Evolutionary conservation across 1,284 basidiomycete species (phyloP), one percentile per base, ranked within the genome.

Genomic region (Cryptococcus sp.): DNA sequence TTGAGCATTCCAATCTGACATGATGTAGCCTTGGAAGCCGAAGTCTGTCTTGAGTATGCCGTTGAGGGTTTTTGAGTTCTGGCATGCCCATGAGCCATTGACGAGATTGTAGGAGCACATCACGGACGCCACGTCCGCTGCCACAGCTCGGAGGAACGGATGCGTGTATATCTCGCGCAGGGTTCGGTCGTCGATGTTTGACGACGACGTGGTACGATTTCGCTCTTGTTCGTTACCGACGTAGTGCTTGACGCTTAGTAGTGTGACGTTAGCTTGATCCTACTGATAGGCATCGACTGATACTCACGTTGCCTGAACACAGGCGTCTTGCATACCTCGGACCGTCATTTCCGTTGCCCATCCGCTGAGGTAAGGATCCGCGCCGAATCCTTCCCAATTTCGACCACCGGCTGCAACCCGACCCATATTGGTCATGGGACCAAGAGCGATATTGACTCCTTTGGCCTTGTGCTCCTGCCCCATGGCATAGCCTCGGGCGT

Each of bases 341-440:
- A 91, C 83, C 2, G 88, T 90, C 73, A 88, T 85, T 61, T 86
- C 88, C 0, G 88, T 85, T 0, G 84, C 83, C 73, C 88, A 50
- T 81, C 77, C 61, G 88, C 83, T 73, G 43, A 93, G 79, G 79
- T 86, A 92, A 0, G 90, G 89, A 62, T 77, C 75, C 27, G 59
- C 72, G 48, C 89, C 87, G 62, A 90, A 91, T 8, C 88, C 89
- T 80, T 93, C 90, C 89, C 89, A 93, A 75, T 90, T 91, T 11
- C 91, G 80, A 0, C 91, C 91, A 3, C 81, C 85, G 17, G 83
- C 83, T 5, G 86, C 83, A 1, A 81, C 81, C n/a, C 88, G 82
- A 54, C 81, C 82, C 52, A 88, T 73, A 55, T 79, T 78, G 47
- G 73, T 77, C 68, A 72, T 72, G 1, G 77, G 78, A 8, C 86